A percentile compares a stretch with the other conserved stretches of the same genome.
Conservation (phyloP, 345 rosid species). For the Turritis glabra region DNA sequence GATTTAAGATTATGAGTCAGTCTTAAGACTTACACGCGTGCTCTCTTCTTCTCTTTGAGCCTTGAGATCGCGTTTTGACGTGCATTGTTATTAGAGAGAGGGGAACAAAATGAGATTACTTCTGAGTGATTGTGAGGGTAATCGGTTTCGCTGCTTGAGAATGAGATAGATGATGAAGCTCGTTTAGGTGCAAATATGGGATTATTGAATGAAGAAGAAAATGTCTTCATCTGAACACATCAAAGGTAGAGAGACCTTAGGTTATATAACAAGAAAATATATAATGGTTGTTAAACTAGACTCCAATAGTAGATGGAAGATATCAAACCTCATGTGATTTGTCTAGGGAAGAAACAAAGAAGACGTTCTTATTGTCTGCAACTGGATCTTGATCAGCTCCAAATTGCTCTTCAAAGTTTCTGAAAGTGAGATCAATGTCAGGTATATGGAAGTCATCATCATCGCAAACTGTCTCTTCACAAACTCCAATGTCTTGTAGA, state of each 20-base stretch:
- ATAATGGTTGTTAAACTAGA: not conserved
- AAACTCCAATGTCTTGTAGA: constrained; percentile 85
- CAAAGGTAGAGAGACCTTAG: constrained; percentile 5
- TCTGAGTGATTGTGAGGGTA: constrained; percentile 40
- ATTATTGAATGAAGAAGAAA: constrained; percentile 31
- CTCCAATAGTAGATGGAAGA: not conserved
- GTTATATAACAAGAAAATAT: constrained; percentile 1
- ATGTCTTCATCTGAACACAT: constrained; percentile 29
- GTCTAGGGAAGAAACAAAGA: not conserved
- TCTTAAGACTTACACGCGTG: constrained; percentile 49
- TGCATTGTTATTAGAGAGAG: constrained; percentile 38
- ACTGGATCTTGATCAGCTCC: constrained; percentile 57
- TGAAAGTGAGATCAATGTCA: constrained; percentile 73
- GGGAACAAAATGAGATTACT: constrained; percentile 41
- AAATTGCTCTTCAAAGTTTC: constrained; percentile 77
- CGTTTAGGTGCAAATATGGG: constrained; percentile 34
- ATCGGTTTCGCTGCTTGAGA: constrained; percentile 41
- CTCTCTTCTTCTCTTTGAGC: constrained; percentile 67
- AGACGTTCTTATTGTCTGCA: constrained; percentile 38
- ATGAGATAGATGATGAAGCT: constrained; percentile 48
- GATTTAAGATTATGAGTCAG: not conserved
- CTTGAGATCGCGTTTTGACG: constrained; percentile 54
- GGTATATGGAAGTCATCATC: constrained; percentile 75
- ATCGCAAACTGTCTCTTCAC: constrained; percentile 56
- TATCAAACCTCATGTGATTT: constrained; percentile 39